Conservation (phyloP, 116 monocot genomes). For the Posidonia oceanica region DNA sequence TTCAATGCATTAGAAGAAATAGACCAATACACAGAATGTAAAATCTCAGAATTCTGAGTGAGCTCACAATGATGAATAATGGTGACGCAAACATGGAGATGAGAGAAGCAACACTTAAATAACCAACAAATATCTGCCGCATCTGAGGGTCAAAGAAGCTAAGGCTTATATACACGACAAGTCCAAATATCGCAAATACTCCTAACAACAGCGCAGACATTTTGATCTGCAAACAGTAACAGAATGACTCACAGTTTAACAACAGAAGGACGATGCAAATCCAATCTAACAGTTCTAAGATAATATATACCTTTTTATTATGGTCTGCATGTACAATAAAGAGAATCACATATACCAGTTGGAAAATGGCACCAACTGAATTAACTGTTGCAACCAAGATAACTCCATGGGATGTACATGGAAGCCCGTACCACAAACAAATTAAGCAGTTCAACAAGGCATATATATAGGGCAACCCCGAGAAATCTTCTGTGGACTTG, state of each 20-base stretch:
- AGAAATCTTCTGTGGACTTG: constrained; percentile 80
- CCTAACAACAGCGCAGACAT: constrained; percentile 43
- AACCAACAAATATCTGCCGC: constrained; percentile 72
- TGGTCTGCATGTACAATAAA: constrained; percentile 60
- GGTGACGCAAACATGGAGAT: constrained; percentile 96
- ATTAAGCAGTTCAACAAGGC: constrained; percentile 79
- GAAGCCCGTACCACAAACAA: constrained; percentile 79
- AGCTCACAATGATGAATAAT: constrained; percentile 74
- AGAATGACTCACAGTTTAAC: background rate
- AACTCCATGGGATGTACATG: constrained; percentile 53
- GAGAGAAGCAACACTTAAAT: constrained; percentile 79
- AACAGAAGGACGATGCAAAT: background rate
- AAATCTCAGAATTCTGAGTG: background rate
- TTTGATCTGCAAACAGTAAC: constrained; percentile 41
- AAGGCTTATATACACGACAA: constrained; percentile 51
- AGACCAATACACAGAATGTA: too few species aligned
- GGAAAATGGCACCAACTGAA: constrained; percentile 67
- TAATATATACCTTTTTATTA: constrained; percentile 29
- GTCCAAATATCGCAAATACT: constrained; percentile 33
- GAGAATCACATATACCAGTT: constrained; percentile 43
- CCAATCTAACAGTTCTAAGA: background rate
- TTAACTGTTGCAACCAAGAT: constrained; percentile 76
- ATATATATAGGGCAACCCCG: constrained; percentile 81
- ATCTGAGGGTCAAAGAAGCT: constrained; percentile 26
- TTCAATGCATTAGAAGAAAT: background rate